phyloP scores from a whole-genome alignment of 228 moss, liverwort and hornwort genomes.

The Sphagnum fallax region DNA sequence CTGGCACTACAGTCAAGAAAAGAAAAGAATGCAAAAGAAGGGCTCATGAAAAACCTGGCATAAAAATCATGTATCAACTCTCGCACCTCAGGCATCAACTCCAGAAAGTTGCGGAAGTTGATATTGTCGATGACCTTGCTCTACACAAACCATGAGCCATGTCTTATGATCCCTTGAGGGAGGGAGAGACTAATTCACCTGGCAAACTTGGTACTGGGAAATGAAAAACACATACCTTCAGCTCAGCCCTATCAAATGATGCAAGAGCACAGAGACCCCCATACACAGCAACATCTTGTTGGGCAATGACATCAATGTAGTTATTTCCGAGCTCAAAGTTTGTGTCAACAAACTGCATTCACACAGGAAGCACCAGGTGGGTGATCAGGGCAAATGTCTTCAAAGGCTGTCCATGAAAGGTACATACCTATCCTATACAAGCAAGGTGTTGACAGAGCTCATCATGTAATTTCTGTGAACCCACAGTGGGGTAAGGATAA shows the following conservation, averaged over 20 bases:
- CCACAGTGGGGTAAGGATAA: no score
- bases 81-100: conserved; percentile 95
- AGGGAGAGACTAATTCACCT: no score
- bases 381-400: no score
- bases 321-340: conserved; percentile 92
- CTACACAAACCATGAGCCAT: conserved; percentile 18
- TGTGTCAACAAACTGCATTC: conserved; percentile 86
- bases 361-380: not conserved
- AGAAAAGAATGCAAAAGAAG: not conserved
- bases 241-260: conserved; percentile 96
- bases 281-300: conserved; percentile 97
- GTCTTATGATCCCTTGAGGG: no score
- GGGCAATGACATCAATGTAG: conserved; percentile 91
- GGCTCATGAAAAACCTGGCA: conserved; percentile 48
- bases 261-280: conserved; percentile 98
- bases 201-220: not conserved
- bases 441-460: no score
- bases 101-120: conserved; percentile 93
- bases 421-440: no score
- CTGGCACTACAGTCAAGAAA: not conserved
- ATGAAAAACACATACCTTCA: conserved; percentile 50
- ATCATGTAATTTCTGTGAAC: no score
- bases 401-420: no score
- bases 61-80: conserved; percentile 98
- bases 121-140: conserved; percentile 95